Conservation (phyloP, 2,329 filamentous ascomycete genomes). For the Tolypocladium ophioglossoides region DNA sequence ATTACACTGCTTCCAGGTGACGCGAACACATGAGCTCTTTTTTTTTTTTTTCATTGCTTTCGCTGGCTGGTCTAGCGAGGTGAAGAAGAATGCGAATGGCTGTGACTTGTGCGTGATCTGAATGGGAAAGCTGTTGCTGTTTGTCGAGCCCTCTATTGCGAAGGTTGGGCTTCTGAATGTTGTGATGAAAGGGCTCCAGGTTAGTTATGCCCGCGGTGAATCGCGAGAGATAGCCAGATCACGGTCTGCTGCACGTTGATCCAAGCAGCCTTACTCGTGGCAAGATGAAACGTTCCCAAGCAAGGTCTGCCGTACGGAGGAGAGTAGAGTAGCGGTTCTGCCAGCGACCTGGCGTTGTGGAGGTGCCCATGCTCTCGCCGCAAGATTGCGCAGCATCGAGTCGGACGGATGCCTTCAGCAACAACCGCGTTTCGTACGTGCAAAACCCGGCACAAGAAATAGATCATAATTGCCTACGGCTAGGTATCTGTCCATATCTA, state of each 20-base stretch:
- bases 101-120: background rate
- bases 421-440: background rate
- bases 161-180: too few relatives aligned
- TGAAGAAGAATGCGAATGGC: slow-evolving; percentile 33
- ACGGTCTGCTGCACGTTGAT: too few relatives aligned
- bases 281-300: background rate
- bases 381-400: background rate
- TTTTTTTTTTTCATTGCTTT: slow-evolving; percentile 25
- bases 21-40: slow-evolving; percentile 20
- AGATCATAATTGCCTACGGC: background rate
- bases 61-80: slow-evolving; percentile 21
- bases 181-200: too few relatives aligned
- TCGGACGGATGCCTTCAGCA: background rate
- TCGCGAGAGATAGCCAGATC: too few relatives aligned
- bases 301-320: too few relatives aligned
- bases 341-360: background rate
- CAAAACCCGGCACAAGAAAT: background rate
- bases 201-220: too few relatives aligned
- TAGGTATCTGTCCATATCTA: background rate
- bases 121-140: too few relatives aligned
- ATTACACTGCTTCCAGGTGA: slow-evolving; percentile 35
- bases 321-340: background rate
- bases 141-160: too few relatives aligned
- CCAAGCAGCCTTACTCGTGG: too few relatives aligned
- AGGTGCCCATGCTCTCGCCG: background rate